Evolutionary conservation across 2,329 filamentous ascomycete genomes (phyloP).

Genomic region (Nemania sp.): DNA sequence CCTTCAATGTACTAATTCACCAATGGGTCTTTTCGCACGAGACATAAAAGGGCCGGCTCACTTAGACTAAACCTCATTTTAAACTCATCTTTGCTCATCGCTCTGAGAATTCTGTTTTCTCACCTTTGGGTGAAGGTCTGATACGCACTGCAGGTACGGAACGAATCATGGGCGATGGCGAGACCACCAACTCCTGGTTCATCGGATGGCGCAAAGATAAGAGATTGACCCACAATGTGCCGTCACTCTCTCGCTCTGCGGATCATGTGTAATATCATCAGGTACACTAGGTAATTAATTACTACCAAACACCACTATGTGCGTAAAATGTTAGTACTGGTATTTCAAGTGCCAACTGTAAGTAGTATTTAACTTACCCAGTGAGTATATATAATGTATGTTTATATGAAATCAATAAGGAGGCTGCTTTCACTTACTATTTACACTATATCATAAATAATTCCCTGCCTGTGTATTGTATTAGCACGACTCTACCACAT

Average conservation of each 20-base stretch:
- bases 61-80: background rate
- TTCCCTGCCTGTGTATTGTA: too few relatives aligned
- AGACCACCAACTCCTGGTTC: slow-evolving; percentile 22
- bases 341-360: too few relatives aligned
- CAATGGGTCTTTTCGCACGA: too few relatives aligned
- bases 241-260: slow-evolving; percentile 1
- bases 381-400: too few relatives aligned
- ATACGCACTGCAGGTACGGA: slow-evolving; percentile 26
- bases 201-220: slow-evolving; percentile 27
- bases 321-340: slow-evolving; percentile 9
- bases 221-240: slow-evolving; percentile 18
- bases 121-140: slow-evolving; percentile 14
- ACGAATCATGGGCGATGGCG: slow-evolving; percentile 22
- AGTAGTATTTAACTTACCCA: too few relatives aligned
- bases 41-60: slow-evolving; percentile 12
- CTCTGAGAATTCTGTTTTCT: slow-evolving; percentile 18
- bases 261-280: background rate
- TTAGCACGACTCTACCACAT: too few relatives aligned
- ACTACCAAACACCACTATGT: background rate
- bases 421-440: too few relatives aligned
- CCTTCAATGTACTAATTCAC: too few relatives aligned
- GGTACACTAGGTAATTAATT: background rate
- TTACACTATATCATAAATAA: too few relatives aligned
- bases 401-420: too few relatives aligned
- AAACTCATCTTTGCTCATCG: slow-evolving; percentile 15